These are phyloP conservation scores for Fusarium circinatum DNA, from an alignment of 2,329 filamentous ascomycete species.

Conservation along the genomic window DNA sequence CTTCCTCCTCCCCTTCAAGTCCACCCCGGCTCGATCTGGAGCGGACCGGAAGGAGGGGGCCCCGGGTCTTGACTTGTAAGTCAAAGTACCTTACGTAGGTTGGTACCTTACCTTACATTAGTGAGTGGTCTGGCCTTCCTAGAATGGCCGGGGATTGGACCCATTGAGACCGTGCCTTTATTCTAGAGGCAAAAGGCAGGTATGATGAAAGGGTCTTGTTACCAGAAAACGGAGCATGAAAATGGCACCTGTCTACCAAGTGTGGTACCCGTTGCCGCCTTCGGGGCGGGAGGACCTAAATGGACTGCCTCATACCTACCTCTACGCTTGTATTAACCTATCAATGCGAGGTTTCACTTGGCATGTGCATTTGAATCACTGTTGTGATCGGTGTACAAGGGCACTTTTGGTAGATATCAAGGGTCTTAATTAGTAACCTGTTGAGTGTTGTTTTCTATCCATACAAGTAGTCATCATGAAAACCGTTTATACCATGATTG, in stretches of 20 bases:
- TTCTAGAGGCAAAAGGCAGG: slow-evolving; percentile 21
- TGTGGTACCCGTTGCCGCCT: slow-evolving; percentile 31
- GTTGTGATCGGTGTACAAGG: neutral
- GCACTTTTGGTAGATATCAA: neutral
- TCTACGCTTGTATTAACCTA: slow-evolving; percentile 9
- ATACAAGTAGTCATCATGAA: slow-evolving; percentile 17
- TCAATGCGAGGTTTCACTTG: slow-evolving; percentile 14
- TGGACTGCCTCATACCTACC: neutral
- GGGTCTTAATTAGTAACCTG: neutral
- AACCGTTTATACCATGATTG: neutral
- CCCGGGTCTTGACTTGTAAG: slow-evolving; percentile 1
- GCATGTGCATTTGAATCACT: slow-evolving; percentile 9
- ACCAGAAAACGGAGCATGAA: slow-evolving; percentile 8
- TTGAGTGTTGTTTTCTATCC: neutral
- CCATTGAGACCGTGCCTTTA: slow-evolving; percentile 16
- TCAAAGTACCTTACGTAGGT: neutral
- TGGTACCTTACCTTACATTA: neutral
- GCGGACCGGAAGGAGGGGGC: slow-evolving; percentile 9
- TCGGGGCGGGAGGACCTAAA: neutral
- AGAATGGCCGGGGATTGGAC: slow-evolving; percentile 19
- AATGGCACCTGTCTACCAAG: slow-evolving; percentile 26
- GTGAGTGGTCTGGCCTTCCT: slow-evolving; percentile 8
- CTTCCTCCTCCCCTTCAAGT: neutral
- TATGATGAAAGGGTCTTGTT: slow-evolving; percentile 14
- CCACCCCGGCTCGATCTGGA: slow-evolving; percentile 23